phyloP scores from a whole-genome alignment of 2,329 filamentous ascomycete species.

The Colletotrichum sublineola region DNA sequence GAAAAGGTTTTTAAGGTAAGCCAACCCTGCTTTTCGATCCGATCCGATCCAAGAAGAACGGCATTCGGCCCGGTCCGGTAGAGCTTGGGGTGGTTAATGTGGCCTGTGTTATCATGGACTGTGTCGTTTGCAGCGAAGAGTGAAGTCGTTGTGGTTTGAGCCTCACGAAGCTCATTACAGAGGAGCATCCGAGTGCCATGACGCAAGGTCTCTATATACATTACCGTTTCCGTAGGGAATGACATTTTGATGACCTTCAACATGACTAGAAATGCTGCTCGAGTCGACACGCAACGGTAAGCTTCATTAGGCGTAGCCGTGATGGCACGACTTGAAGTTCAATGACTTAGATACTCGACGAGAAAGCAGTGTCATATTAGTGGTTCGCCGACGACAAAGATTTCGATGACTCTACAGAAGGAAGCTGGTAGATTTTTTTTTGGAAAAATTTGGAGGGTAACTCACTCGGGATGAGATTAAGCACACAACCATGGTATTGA shows the following conservation, averaged over 20 bases:
- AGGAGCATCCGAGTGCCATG: not conserved
- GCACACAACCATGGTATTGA: not conserved
- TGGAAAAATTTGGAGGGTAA: not conserved
- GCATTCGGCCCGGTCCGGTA: not conserved
- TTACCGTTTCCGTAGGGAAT: not conserved
- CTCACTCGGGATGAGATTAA: not conserved
- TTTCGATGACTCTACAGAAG: too few relatives aligned
- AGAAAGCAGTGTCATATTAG: not conserved
- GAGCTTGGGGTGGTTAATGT: not conserved
- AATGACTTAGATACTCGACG: not conserved
- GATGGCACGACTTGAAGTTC: not conserved
- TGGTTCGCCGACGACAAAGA: too few relatives aligned
- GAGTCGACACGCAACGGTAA: not conserved
- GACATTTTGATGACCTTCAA: not conserved
- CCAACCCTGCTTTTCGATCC: not conserved
- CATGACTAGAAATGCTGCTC: not conserved
- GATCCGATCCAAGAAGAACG: not conserved
- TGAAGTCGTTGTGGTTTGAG: too few relatives aligned
- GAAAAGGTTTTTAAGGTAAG: not conserved
- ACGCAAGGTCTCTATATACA: not conserved
- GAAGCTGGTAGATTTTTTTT: too few relatives aligned
- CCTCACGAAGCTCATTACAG: not conserved
- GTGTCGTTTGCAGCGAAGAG: not conserved
- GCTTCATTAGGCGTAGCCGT: not conserved
- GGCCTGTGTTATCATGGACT: too few relatives aligned